Evolutionary conservation across 139 green algal species (phyloP).

Genomic region (Closterium sp.): DNA sequence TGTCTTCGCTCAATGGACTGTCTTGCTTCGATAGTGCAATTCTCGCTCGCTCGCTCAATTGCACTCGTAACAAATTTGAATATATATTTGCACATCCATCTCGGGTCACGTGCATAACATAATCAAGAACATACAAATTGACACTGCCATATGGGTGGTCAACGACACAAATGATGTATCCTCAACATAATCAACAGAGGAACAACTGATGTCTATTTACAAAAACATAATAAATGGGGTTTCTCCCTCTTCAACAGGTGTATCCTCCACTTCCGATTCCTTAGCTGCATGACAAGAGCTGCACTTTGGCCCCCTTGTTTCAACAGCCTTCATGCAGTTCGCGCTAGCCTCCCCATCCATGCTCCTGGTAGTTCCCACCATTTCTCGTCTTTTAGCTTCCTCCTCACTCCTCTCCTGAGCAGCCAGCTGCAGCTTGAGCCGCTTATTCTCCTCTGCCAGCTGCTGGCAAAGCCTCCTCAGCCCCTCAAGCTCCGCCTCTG

Average conservation of each 20-base stretch:
- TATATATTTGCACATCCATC: no score
- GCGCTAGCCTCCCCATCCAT: neutral
- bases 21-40: no score
- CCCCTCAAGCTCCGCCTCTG: slow-evolving; percentile 21
- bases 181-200: no score
- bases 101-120: no score
- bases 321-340: neutral
- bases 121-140: no score
- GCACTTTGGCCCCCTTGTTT: neutral
- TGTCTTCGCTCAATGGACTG: no score
- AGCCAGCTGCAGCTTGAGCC: slow-evolving; percentile 21
- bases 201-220: neutral
- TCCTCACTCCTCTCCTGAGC: neutral
- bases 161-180: no score
- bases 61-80: no score
- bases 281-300: neutral
- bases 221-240: neutral
- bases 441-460: slow-evolving; percentile 10
- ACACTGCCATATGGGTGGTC: no score
- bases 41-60: no score
- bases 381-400: neutral
- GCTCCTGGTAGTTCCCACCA: neutral
- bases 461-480: neutral
- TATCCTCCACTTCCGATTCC: neutral
- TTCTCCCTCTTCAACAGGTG: neutral